Percentiles rank a stretch among this genome's conserved stretches.
These are phyloP conservation scores for Suhomyces emberorum DNA, from an alignment of 805 yeast species.

Conservation along the genomic window DNA sequence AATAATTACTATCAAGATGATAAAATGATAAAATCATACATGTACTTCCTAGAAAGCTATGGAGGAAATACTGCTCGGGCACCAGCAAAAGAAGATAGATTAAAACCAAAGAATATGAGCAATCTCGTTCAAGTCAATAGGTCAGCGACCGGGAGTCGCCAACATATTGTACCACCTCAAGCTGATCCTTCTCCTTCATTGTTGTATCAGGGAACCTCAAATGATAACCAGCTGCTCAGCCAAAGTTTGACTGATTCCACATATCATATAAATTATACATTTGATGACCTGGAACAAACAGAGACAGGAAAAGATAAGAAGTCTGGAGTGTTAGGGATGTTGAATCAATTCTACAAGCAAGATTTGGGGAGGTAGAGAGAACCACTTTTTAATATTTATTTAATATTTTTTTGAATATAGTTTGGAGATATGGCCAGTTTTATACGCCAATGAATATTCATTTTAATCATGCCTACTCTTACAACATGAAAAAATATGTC, in stretches of 20 bases:
- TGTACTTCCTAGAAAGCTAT: conserved; percentile 84
- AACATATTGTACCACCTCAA: neutral
- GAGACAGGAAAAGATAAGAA: conserved; percentile 29
- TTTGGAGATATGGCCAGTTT: no score
- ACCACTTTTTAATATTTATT: no score
- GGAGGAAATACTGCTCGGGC: conserved; percentile 27
- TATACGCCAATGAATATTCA: no score
- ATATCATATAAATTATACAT: conserved; percentile 25
- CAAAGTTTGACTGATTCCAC: conserved; percentile 22
- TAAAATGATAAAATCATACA: conserved; percentile 88
- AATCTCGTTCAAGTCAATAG: neutral
- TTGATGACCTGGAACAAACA: conserved; percentile 31
- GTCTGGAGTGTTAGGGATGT: conserved; percentile 70
- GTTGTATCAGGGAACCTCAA: conserved; percentile 6
- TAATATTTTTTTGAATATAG: no score
- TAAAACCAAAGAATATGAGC: neutral
- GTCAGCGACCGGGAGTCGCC: no score
- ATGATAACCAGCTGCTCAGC: conserved; percentile 2
- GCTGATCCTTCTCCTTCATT: conserved; percentile 16
- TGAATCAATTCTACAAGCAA: conserved; percentile 73
- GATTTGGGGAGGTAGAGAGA: no score
- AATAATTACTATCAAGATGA: conserved; percentile 59
- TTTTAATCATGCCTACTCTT: no score
- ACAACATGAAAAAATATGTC: no score
- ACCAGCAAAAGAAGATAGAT: neutral